These are phyloP conservation scores for Venturiaceae sp. DNA, from an alignment of 2,329 filamentous ascomycete species.

Conservation along the genomic window DNA sequence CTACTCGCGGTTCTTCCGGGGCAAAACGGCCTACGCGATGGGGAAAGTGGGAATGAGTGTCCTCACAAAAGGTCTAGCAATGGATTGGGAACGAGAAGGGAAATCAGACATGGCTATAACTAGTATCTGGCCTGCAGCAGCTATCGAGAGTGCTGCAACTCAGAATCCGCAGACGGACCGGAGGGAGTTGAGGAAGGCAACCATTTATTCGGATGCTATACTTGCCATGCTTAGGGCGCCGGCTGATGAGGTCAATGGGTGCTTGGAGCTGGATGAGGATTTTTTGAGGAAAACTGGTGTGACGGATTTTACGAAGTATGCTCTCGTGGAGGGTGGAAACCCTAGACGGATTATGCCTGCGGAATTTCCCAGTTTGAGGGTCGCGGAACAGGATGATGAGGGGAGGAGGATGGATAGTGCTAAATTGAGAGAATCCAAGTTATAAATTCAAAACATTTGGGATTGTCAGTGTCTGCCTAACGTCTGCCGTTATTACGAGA, in stretches of 20 bases:
- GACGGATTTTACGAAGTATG: constrained; percentile 64
- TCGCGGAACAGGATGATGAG: constrained; percentile 73
- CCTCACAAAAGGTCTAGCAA: constrained; percentile 68
- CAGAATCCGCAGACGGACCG: constrained; percentile 36
- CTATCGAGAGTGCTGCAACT: constrained; percentile 70
- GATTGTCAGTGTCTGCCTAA: too few relatives aligned
- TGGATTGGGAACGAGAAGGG: constrained; percentile 66
- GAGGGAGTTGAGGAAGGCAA: constrained; percentile 56
- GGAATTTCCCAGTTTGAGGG: constrained; percentile 57
- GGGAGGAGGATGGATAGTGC: constrained; percentile 61
- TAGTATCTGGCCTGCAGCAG: constrained; percentile 72
- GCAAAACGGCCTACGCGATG: constrained; percentile 76
- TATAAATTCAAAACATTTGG: too few relatives aligned
- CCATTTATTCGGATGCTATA: constrained; percentile 73
- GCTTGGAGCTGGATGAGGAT: constrained; percentile 69
- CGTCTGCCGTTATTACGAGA: neutral
- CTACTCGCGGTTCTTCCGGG: constrained; percentile 74
- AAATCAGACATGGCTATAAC: constrained; percentile 63
- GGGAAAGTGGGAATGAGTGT: constrained; percentile 75
- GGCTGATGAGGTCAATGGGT: constrained; percentile 55
- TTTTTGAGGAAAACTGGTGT: constrained; percentile 60
- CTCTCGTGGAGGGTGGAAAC: constrained; percentile 49
- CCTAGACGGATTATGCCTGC: constrained; percentile 73
- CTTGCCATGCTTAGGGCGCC: constrained; percentile 59
- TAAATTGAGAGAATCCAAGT: constrained; percentile 12